These are phyloP conservation scores for Arthrobotrys iridis DNA, from an alignment of 2,329 filamentous ascomycete genomes.

Conservation along the genomic window DNA sequence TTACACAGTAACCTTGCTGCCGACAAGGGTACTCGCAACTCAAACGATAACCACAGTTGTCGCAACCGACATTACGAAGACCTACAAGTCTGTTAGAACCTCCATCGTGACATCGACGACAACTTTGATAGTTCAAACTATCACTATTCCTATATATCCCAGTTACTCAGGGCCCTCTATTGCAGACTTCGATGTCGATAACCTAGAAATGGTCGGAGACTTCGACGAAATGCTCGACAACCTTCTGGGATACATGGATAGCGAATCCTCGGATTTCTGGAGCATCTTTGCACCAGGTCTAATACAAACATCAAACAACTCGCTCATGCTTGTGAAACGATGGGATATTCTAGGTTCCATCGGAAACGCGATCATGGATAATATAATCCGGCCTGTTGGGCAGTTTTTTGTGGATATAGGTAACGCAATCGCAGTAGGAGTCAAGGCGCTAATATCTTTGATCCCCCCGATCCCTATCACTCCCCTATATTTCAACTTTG, in stretches of 20 bases:
- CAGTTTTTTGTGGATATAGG: neutral
- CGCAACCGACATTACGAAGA: neutral
- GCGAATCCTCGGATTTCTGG: too few relatives aligned
- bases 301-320: too few relatives aligned
- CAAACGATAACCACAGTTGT: neutral
- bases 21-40: neutral
- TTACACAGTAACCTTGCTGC: neutral
- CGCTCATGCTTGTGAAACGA: neutral
- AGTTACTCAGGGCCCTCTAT: neutral
- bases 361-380: neutral
- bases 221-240: neutral
- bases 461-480: neutral
- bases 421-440: neutral
- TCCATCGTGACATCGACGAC: neutral
- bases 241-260: neutral
- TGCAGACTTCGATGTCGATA: neutral
- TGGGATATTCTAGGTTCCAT: neutral
- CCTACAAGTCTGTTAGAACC: neutral
- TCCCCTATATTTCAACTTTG: neutral
- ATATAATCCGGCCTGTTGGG: neutral
- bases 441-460: neutral
- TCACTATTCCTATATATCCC: neutral
- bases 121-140: neutral
- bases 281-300: neutral
- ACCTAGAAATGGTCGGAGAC: neutral